Base-by-base conservation (phyloP, 768 basidiomycete species). In the Leucocoprinus leucothites region DNA sequence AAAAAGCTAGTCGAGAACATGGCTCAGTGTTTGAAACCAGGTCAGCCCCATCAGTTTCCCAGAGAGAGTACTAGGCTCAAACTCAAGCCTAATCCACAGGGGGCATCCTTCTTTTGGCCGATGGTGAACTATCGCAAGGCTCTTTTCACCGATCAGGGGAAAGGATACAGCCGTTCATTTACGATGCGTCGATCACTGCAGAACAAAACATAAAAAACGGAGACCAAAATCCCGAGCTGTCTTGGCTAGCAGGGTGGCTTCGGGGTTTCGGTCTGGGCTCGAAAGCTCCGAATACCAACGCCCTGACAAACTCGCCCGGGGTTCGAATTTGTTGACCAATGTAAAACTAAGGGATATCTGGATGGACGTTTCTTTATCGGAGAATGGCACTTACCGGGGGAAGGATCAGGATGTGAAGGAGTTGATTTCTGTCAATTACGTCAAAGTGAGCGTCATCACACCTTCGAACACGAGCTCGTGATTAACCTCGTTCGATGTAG, bases 311-410 rank as follows among this genome's bases (percentile, higher is more conserved):
- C 19, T 48, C 2, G 47, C 47, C 13, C 7, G 19, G 31, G 3
- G 16, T 18, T 48, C 47, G 6, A 48, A 14, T 5, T n/a, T 34
- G 3, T 34, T 48, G 28, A 34, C 14, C 9, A n/a, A 48, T 6
- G 28, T 48, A 8, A 35, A 31, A 21, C 19, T 36, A 6, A 26
- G 34, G 9, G 47, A 48, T 35, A 6, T 48, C 31, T 48, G 47
- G 47, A 48, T 34, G 47, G 48, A 50, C 22, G 48, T 50, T 50
- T 50, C 47, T 13, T 35, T 26, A 31, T 48, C 47, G 47, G 47
- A 48, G 31, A 31, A 34, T 13, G 9, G 28, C n/a, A 19, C 21
- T 7, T 18, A 18, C 18, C 6, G n/a, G 11, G 31, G 31, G 28
- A 19, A 4, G n/a, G 28, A 48, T 11, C 47, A 48, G 14, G 31